These are phyloP conservation scores for Cutaneotrichosporon spelunceum DNA, from an alignment of 1,284 basidiomycete genomes.

Conservation along the genomic window DNA sequence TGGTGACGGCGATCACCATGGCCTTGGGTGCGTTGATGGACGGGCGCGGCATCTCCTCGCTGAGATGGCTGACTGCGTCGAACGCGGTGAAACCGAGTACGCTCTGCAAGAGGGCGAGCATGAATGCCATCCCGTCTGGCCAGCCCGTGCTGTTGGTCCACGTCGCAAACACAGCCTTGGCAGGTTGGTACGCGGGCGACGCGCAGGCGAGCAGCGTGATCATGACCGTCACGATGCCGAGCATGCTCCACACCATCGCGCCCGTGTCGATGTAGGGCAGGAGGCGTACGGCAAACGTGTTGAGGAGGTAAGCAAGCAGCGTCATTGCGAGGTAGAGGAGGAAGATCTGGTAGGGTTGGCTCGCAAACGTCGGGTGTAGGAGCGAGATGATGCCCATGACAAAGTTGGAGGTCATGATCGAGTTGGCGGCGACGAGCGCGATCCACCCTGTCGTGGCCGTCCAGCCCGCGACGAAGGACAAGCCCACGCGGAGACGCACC, in stretches of 20 bases:
- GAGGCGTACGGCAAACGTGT: conserved; percentile 35
- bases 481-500: conserved; percentile 13
- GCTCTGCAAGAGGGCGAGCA: conserved; percentile 51
- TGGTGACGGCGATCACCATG: conserved; percentile 58
- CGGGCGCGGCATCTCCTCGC: conserved; percentile 32
- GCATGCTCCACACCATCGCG: conserved; percentile 42
- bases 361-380: conserved; percentile 36
- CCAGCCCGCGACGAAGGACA: conserved; percentile 33
- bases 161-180: conserved; percentile 48
- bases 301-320: conserved; percentile 29
- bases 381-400: conserved; percentile 42
- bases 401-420: conserved; percentile 27
- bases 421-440: conserved; percentile 24
- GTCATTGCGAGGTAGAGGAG: conserved; percentile 32
- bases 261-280: conserved; percentile 40
- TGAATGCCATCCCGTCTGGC: conserved; percentile 52
- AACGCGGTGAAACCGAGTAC: conserved; percentile 49
- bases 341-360: conserved; percentile 28
- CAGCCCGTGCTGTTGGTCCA: conserved; percentile 53
- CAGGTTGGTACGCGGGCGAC: conserved; percentile 43
- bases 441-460: conserved; percentile 28
- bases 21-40: conserved; percentile 19
- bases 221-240: conserved; percentile 46
- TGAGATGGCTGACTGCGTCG: conserved; percentile 32
- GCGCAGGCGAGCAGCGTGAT: conserved; percentile 48